Percentiles rank a stretch among this genome's conserved stretches.
Evolutionary conservation across 2,329 filamentous ascomycete species (phyloP).

Genomic region (Penicillium rolfsii): DNA sequence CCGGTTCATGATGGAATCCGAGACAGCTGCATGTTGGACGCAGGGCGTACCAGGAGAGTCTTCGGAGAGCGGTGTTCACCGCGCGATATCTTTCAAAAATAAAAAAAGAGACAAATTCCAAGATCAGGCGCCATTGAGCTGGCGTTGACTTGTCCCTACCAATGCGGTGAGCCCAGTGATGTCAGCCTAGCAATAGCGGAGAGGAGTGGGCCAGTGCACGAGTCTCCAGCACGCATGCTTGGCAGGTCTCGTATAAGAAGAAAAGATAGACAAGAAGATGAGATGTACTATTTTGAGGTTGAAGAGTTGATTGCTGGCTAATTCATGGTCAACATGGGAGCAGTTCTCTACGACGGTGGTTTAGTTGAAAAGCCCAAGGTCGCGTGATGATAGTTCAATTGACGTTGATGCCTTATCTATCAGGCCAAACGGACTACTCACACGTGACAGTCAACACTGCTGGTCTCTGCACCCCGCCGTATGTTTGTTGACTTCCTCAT

Average conservation of each 20-base stretch:
- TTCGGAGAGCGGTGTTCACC: background rate
- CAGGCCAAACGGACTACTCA: constrained; percentile 3
- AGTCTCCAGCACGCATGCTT: constrained; percentile 9
- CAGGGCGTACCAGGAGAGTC: constrained; percentile 2
- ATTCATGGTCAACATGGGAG: background rate
- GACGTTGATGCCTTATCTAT: constrained; percentile 2
- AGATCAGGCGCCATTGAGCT: constrained; percentile 12
- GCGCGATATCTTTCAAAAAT: background rate
- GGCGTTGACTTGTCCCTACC: constrained; percentile 11
- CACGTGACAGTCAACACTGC: constrained; percentile 25
- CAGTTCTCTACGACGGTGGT: background rate
- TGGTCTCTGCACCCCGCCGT: constrained; percentile 34
- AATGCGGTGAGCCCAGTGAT: constrained; percentile 30
- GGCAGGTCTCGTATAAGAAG: background rate
- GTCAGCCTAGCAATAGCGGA: constrained; percentile 25
- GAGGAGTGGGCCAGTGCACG: constrained; percentile 28
- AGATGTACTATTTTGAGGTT: background rate
- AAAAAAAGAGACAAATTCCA: constrained; percentile 4
- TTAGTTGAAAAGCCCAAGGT: background rate
- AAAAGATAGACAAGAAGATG: background rate
- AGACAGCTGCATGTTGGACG: constrained; percentile 36
- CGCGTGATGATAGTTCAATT: background rate
- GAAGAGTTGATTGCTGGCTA: background rate
- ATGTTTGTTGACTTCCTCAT: constrained; percentile 43
- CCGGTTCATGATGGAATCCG: constrained; percentile 31